Evolutionary conservation across 73 alveolate genomes (phyloP).

Genomic region (Blepharisma japonicum): DNA sequence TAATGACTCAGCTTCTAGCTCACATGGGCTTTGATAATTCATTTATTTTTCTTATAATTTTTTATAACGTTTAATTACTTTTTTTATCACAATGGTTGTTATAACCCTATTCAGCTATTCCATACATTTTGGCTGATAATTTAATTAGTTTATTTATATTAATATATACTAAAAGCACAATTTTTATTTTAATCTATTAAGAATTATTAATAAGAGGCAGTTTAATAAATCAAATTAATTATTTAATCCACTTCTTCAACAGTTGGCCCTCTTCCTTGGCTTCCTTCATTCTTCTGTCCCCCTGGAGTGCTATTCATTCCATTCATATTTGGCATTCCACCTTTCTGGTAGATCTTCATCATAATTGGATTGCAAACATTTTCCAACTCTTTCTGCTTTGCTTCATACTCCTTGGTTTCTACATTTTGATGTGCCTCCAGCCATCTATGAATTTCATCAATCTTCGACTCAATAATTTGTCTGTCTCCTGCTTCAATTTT

Average conservation of each 20-base stretch:
- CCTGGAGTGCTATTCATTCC: conserved; percentile 24
- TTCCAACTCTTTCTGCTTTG: conserved; percentile 76
- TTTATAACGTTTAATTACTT: no score
- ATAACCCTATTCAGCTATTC: no score
- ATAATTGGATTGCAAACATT: conserved; percentile 79
- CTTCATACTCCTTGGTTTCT: conserved; percentile 67
- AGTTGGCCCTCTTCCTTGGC: conserved; percentile 28
- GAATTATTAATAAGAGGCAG: not conserved
- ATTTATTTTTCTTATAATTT: no score
- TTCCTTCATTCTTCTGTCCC: conserved; percentile 19
- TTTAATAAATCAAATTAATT: no score
- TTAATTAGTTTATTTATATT: no score
- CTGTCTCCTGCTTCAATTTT: conserved; percentile 78
- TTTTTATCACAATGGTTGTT: no score
- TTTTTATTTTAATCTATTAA: not conserved
- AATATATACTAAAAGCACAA: no score
- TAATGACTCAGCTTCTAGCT: no score
- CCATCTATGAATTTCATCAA: conserved; percentile 57
- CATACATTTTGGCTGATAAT: no score
- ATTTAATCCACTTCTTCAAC: conserved; percentile 33
- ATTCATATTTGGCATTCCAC: conserved; percentile 6
- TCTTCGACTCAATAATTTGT: conserved; percentile 39
- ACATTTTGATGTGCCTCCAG: conserved; percentile 65
- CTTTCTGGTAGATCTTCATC: conserved; percentile 80
- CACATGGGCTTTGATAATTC: no score